Evolutionary conservation across 2,329 filamentous ascomycete species (phyloP), one percentile per base, ranked within the genome.

Genomic region (Fusarium solani-melongenae): DNA sequence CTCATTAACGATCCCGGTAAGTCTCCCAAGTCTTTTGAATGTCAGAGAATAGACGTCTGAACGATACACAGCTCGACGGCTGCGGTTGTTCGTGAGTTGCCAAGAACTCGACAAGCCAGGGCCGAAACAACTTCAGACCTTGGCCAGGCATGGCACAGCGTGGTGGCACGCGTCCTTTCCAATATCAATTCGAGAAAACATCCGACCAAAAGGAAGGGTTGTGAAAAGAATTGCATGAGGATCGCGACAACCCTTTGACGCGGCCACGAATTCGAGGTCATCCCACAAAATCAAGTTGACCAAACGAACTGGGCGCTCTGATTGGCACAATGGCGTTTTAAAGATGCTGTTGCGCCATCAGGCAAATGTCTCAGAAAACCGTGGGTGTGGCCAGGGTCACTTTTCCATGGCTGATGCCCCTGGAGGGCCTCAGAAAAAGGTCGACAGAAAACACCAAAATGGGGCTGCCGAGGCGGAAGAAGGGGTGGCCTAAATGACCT

Each of bases 321-420:
- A 73, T 73, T 70, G 51, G 62, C 46, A 38, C 57, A 55, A 51
- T 58, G 38, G 41, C 11, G 55, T 56, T 49, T 49, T 27, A 7
- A 36, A n/a, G 24, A 55, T 59, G 20, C 39, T 58, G 22, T 70
- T 34, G 31, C 34, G 22, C 38, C 24, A 31, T 49, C n/a, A 31
- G 51, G 34, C 31, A 56, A 39, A 46, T 71, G 56, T 60, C 62
- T 62, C 53, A 62, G 56, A 67, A 62, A 38, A 60, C 8, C 34
- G 70, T 41, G 44, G 56, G 36, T 58, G 29, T 24, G 51, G 31
- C 17, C 31, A 33, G 55, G 46, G 57, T 36, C 20, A 41, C 20
- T n/a, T 58, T 53, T 51, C 39, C 12, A 62, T 59, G 57, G 41
- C 51, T 57, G 31, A 55, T 41, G 34, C 57, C 36, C 59, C 53